Percentiles rank a stretch among this genome's conserved stretches.
These are phyloP conservation scores for Stenogyne calaminthoides DNA, from an alignment of 305 asterid genomes.

Conservation along the genomic window DNA sequence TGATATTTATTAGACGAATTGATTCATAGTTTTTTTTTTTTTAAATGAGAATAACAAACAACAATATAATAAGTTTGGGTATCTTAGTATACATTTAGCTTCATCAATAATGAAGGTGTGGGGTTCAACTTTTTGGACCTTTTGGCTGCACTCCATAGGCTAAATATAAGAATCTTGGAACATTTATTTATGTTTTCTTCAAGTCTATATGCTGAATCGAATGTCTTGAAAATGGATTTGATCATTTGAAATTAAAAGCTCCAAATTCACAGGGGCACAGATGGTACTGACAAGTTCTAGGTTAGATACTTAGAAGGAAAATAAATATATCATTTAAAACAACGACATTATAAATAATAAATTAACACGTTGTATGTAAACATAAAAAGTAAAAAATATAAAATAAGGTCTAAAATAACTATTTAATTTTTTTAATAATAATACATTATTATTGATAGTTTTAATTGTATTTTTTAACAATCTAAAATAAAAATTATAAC, in stretches of 20 bases:
- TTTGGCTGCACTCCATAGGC: too few species aligned
- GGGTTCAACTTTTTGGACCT: slow-evolving; percentile 9
- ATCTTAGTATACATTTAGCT: slow-evolving; percentile 12
- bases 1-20: not conserved
- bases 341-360: too few species aligned
- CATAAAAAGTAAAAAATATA: too few species aligned
- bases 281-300: too few species aligned
- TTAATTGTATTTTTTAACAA: too few species aligned
- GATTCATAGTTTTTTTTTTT: not conserved
- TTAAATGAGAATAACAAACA: slow-evolving; percentile 8
- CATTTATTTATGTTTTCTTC: not conserved
- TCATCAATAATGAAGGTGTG: not conserved
- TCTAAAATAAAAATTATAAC: too few species aligned
- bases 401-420: too few species aligned
- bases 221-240: not conserved
- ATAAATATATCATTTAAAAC: too few species aligned
- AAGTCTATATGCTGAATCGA: not conserved
- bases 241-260: not conserved
- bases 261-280: not conserved
- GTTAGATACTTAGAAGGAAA: too few species aligned
- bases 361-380: too few species aligned
- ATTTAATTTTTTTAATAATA: too few species aligned
- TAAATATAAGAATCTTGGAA: slow-evolving; percentile 2
- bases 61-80: slow-evolving; percentile 6
- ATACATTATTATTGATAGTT: too few species aligned